Conservation (phyloP, 768 basidiomycete genomes). For the Chalciporus chontae region DNA sequence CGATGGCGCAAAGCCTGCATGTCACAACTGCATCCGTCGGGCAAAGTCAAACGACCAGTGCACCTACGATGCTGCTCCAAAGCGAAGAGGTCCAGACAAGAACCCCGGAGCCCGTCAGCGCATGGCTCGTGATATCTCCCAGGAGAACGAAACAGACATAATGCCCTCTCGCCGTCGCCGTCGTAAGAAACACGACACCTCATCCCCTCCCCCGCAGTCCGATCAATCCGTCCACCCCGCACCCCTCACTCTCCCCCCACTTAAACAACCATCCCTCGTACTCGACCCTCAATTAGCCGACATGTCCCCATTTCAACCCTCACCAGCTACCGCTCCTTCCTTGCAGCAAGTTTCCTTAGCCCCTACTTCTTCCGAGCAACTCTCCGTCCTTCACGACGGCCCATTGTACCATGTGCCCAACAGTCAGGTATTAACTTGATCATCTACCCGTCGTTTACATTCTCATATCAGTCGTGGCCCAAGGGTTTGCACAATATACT, state of each 20-base stretch:
- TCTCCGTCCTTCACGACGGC: slow-evolving; percentile 6
- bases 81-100: slow-evolving; percentile 78
- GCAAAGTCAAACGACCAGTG: slow-evolving; percentile 46
- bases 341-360: slow-evolving; percentile 1
- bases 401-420: slow-evolving; percentile 15
- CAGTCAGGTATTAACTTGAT: slow-evolving; percentile 31
- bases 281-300: slow-evolving; percentile 26
- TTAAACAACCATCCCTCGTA: slow-evolving; percentile 10
- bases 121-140: slow-evolving; percentile 38
- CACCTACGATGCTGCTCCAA: slow-evolving; percentile 66
- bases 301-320: slow-evolving; percentile 14
- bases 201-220: slow-evolving; percentile 2
- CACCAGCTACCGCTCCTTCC: background rate
- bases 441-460: slow-evolving; percentile 15
- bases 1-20: slow-evolving; percentile 74
- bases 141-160: slow-evolving; percentile 31
- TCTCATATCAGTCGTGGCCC: slow-evolving; percentile 23
- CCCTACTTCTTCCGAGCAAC: slow-evolving; percentile 7
- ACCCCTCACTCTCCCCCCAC: slow-evolving; percentile 1
- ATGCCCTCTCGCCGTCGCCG: slow-evolving; percentile 24
- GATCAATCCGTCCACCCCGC: background rate
- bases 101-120: slow-evolving; percentile 77
- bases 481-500: slow-evolving; percentile 17
- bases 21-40: slow-evolving; percentile 68
- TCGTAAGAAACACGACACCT: slow-evolving; percentile 11